These are phyloP conservation scores for Hypsizygus marmoreus DNA, from an alignment of 768 basidiomycete species.

Conservation along the genomic window DNA sequence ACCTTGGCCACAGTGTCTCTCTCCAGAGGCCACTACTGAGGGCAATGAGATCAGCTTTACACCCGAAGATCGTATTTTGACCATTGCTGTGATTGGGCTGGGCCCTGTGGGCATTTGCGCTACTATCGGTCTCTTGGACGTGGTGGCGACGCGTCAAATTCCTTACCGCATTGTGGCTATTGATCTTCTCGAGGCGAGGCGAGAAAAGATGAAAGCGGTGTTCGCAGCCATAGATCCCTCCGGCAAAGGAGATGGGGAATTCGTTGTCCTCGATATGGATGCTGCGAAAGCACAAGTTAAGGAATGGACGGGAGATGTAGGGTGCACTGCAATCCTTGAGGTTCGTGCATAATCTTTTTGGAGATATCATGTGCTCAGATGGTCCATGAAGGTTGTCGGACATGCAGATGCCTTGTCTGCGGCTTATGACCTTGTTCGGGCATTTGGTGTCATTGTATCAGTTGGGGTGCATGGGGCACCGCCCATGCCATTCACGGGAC, in stretches of 20 bases:
- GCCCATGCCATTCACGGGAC: constrained; percentile 56
- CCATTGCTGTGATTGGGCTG: constrained; percentile 69
- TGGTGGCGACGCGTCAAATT: constrained; percentile 44
- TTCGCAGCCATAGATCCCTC: constrained; percentile 49
- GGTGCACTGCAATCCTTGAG: constrained; percentile 70
- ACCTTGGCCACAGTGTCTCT: constrained; percentile 58
- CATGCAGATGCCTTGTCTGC: constrained; percentile 63
- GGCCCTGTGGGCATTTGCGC: constrained; percentile 82
- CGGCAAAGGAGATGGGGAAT: constrained; percentile 48
- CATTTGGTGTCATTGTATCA: constrained; percentile 75
- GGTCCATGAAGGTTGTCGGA: constrained; percentile 60
- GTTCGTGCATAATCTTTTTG: constrained; percentile 32
- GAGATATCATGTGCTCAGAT: neutral
- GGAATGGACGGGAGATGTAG: constrained; percentile 56
- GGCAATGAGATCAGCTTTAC: constrained; percentile 35
- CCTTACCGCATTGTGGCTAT: constrained; percentile 63
- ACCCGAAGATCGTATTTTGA: constrained; percentile 52
- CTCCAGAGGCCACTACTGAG: constrained; percentile 20
- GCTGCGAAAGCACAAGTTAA: constrained; percentile 50
- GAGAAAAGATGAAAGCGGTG: constrained; percentile 61
- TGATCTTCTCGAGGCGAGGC: constrained; percentile 58
- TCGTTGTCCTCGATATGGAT: constrained; percentile 52
- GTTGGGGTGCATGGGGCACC: constrained; percentile 70
- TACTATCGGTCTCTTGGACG: constrained; percentile 63
- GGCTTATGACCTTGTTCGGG: constrained; percentile 69